Percentiles rank a stretch among this genome's conserved stretches.
phyloP scores from a whole-genome alignment of 2,329 filamentous ascomycete genomes.

The Xylaria sp. region DNA sequence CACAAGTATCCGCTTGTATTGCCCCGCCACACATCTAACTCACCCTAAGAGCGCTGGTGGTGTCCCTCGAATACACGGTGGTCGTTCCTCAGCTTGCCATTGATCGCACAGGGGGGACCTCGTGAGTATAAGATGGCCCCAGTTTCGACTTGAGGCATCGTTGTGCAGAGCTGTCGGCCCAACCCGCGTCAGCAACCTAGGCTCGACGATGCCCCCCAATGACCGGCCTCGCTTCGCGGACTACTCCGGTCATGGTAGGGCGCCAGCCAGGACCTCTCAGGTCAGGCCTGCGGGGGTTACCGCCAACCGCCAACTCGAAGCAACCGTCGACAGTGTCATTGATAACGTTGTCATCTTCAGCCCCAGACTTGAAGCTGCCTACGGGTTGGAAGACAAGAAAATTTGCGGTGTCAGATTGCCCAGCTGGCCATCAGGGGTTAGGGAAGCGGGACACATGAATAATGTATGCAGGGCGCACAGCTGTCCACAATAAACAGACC shows the following conservation, averaged over 20 bases:
- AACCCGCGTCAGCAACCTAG: constrained; percentile 16
- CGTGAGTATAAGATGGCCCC: constrained; percentile 19
- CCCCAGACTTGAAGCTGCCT: constrained; percentile 13
- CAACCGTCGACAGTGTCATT: constrained; percentile 13
- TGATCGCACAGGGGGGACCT: neutral
- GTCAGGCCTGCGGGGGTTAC: constrained; percentile 15
- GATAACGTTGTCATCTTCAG: constrained; percentile 21
- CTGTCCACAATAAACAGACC: constrained; percentile 30
- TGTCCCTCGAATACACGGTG: neutral
- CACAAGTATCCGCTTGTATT: constrained; percentile 23
- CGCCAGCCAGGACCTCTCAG: constrained; percentile 19
- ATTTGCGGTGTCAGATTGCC: constrained; percentile 28
- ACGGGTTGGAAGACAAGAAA: neutral
- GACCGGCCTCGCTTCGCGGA: constrained; percentile 15
- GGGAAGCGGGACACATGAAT: constrained; percentile 28
- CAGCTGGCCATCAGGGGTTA: constrained; percentile 23
- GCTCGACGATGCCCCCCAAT: constrained; percentile 15
- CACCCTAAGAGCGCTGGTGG: constrained; percentile 32
- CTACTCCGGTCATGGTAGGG: constrained; percentile 20
- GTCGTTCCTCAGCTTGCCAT: neutral
- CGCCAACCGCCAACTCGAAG: constrained; percentile 8
- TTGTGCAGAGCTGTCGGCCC: constrained; percentile 21
- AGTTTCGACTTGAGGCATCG: constrained; percentile 16
- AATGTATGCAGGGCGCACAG: constrained; percentile 28
- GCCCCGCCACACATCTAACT: neutral